These are phyloP conservation scores for Paecilomyces sp. DNA, from an alignment of 2,329 filamentous ascomycete species.

Conservation along the genomic window DNA sequence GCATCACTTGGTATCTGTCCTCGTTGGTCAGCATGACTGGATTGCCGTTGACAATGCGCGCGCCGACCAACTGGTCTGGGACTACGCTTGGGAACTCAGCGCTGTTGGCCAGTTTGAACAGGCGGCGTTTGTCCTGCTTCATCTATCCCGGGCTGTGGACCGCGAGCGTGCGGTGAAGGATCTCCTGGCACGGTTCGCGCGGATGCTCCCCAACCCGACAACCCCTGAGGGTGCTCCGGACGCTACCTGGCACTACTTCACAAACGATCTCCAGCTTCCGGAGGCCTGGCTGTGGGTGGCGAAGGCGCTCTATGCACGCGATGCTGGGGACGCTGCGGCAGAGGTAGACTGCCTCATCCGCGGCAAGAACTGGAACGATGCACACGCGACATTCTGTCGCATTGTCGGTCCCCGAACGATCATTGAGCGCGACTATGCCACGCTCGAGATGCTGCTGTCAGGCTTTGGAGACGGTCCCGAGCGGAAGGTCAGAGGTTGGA, in stretches of 20 bases:
- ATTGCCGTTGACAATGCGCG: constrained; percentile 51
- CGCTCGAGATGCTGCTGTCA: constrained; percentile 60
- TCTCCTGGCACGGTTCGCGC: constrained; percentile 65
- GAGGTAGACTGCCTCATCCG: constrained; percentile 77
- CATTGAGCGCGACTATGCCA: constrained; percentile 71
- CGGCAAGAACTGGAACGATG: constrained; percentile 68
- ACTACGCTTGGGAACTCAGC: constrained; percentile 47
- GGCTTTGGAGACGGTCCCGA: constrained; percentile 60
- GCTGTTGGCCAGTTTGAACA: constrained; percentile 60
- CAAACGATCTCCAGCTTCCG: constrained; percentile 63
- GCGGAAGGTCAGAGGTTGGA: constrained; percentile 63
- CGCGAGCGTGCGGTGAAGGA: constrained; percentile 64
- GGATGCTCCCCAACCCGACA: constrained; percentile 53
- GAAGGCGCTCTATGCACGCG: constrained; percentile 74
- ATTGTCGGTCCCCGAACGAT: constrained; percentile 76
- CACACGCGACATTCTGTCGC: constrained; percentile 73
- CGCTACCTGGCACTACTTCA: constrained; percentile 52
- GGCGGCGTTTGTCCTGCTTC: constrained; percentile 69
- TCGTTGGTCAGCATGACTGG: constrained; percentile 39
- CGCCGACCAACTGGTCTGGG: constrained; percentile 58
- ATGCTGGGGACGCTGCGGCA: constrained; percentile 58
- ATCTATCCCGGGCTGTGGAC: constrained; percentile 57
- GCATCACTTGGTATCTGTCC: constrained; percentile 54
- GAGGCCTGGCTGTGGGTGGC: constrained; percentile 77
- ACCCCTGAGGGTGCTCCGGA: constrained; percentile 35